phyloP scores from a whole-genome alignment of 192 early-diverging fungal species.

The Haplosporangium gracile region DNA sequence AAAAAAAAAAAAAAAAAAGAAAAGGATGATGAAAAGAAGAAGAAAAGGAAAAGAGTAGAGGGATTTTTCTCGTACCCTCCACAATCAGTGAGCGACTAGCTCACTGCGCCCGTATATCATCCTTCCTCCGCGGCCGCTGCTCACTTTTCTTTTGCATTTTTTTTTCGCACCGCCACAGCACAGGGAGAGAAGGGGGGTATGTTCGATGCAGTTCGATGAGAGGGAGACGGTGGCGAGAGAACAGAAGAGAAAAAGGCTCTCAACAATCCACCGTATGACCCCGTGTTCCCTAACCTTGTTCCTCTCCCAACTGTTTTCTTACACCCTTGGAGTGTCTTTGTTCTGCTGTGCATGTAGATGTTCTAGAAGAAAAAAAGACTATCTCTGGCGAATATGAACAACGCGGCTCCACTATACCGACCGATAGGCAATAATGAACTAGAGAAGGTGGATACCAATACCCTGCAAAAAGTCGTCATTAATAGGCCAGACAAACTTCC shows the following conservation, averaged over 20 bases:
- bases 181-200: not conserved
- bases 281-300: conserved; percentile 6
- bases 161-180: not conserved
- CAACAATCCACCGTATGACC: conserved; percentile 2
- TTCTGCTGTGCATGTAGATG: not conserved
- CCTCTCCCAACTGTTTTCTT: not conserved
- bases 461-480: conserved; percentile 16
- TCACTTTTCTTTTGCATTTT: not conserved
- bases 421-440: not conserved
- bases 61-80: not conserved
- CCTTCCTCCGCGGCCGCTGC: not conserved
- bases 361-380: not conserved
- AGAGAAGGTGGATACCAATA: not conserved
- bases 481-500: conserved; percentile 36
- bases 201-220: not conserved
- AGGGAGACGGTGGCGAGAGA: not conserved
- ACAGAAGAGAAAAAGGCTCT: not conserved
- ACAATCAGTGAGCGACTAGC: not conserved
- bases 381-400: not conserved
- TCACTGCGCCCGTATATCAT: not conserved
- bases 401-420: not conserved
- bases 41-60: not conserved
- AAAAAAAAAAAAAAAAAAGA: not conserved
- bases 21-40: not conserved
- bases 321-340: too few species aligned